These are phyloP conservation scores for Ziziphus jujuba DNA, from an alignment of 306 rosid species.

Conservation along the genomic window DNA sequence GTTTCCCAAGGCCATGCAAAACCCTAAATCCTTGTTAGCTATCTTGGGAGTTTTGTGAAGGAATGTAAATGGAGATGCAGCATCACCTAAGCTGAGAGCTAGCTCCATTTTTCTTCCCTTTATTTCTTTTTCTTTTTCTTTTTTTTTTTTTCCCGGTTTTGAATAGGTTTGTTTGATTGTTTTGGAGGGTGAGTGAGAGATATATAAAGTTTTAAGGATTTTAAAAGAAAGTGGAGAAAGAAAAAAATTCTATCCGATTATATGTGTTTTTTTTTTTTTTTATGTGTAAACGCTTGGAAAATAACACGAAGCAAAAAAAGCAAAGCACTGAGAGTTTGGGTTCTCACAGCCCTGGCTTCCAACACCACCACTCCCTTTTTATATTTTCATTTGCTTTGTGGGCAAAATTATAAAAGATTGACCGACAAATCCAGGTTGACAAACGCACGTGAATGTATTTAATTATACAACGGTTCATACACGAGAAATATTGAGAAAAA, in stretches of 20 bases:
- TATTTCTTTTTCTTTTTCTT: too few relatives aligned
- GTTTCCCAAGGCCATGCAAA: conserved; percentile 54
- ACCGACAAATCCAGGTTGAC: conserved; percentile 87
- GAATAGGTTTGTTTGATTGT: not conserved
- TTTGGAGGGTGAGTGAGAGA: not conserved
- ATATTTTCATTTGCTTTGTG: conserved; percentile 30
- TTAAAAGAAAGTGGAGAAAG: too few relatives aligned
- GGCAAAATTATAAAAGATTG: conserved; percentile 55
- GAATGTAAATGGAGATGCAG: conserved; percentile 49
- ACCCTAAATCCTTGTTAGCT: conserved; percentile 38
- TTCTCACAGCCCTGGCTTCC: too few relatives aligned
- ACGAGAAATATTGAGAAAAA: conserved; percentile 2
- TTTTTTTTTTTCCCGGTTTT: too few relatives aligned
- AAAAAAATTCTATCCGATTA: too few relatives aligned
- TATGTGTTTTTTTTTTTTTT: too few relatives aligned
- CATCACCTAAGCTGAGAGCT: conserved; percentile 77
- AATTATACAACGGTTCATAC: conserved; percentile 44
- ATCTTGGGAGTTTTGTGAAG: conserved; percentile 42
- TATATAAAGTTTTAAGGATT: not conserved
- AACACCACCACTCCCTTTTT: conserved; percentile 15
- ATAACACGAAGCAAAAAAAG: too few relatives aligned
- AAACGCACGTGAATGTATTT: conserved; percentile 84
- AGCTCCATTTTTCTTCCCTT: too few relatives aligned
- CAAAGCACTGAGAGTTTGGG: too few relatives aligned
- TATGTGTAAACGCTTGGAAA: conserved; percentile 7